phyloP scores from a whole-genome alignment of 2,329 filamentous ascomycete genomes.

The Hortaea sp. region DNA sequence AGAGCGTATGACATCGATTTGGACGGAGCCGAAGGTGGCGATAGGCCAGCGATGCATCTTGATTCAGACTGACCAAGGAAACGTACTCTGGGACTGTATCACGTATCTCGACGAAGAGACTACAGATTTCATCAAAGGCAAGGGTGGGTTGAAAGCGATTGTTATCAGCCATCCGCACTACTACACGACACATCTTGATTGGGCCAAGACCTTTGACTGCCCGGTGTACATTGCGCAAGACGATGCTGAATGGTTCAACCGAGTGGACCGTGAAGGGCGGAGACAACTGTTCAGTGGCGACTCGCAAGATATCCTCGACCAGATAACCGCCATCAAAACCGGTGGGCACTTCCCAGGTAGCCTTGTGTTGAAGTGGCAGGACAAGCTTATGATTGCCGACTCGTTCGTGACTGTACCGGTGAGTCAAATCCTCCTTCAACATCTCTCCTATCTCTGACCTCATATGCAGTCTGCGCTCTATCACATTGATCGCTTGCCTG shows the following conservation, averaged over 20 bases:
- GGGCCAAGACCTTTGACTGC: constrained; percentile 59
- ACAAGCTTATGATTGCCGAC: constrained; percentile 63
- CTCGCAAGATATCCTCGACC: constrained; percentile 30
- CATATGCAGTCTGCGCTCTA: constrained; percentile 23
- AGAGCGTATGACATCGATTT: constrained; percentile 34
- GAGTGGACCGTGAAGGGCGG: constrained; percentile 32
- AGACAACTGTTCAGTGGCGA: constrained; percentile 35
- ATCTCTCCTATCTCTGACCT: background rate
- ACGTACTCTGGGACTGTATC: constrained; percentile 72
- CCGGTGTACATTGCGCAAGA: constrained; percentile 58
- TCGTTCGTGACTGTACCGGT: constrained; percentile 62
- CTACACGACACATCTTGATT: constrained; percentile 66
- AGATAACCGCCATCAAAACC: constrained; percentile 55
- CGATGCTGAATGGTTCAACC: constrained; percentile 55
- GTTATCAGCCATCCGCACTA: constrained; percentile 63
- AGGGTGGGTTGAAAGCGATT: constrained; percentile 61
- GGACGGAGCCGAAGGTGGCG: constrained; percentile 43
- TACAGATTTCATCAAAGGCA: constrained; percentile 43
- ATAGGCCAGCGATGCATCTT: constrained; percentile 70
- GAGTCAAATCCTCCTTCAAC: constrained; percentile 11
- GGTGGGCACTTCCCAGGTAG: constrained; percentile 76
- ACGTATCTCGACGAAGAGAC: constrained; percentile 59
- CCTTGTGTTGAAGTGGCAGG: constrained; percentile 53
- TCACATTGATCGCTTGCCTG: constrained; percentile 31
- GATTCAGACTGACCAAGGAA: constrained; percentile 54